These are phyloP conservation scores for Sporothrix globosa DNA, from an alignment of 2,329 filamentous ascomycete genomes.

Conservation along the genomic window DNA sequence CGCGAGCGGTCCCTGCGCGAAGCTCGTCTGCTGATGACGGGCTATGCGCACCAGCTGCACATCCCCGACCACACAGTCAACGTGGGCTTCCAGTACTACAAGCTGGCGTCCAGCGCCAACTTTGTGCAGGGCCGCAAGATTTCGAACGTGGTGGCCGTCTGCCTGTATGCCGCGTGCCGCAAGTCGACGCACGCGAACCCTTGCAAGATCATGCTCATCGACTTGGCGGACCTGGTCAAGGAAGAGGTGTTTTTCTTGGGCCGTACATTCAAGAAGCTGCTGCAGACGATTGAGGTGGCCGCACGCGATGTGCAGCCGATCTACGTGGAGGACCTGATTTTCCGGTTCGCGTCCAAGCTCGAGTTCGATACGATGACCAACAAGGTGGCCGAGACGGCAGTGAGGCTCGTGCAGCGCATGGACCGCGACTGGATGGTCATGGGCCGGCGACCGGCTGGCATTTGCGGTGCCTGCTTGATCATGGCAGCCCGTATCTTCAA, in stretches of 20 bases:
- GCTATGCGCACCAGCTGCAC: constrained; percentile 63
- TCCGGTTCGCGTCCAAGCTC: constrained; percentile 85
- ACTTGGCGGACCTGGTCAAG: constrained; percentile 80
- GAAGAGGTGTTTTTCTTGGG: constrained; percentile 93
- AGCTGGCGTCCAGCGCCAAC: constrained; percentile 71
- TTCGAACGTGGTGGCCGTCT: constrained; percentile 84
- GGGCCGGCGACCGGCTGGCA: constrained; percentile 87
- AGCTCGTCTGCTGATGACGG: constrained; percentile 61
- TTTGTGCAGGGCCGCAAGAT: constrained; percentile 86
- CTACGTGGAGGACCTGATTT: constrained; percentile 86
- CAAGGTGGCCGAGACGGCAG: constrained; percentile 84
- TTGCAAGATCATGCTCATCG: constrained; percentile 90
- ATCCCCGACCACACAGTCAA: constrained; percentile 66
- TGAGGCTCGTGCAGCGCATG: constrained; percentile 88
- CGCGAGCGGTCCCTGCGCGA: constrained; percentile 64
- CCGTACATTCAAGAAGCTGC: constrained; percentile 81
- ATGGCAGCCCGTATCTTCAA: constrained; percentile 98
- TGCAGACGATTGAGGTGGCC: constrained; percentile 67
- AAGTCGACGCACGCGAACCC: constrained; percentile 61
- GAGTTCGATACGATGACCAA: constrained; percentile 84
- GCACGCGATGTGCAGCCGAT: constrained; percentile 63
- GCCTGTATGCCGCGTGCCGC: constrained; percentile 86
- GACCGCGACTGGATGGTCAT: constrained; percentile 96
- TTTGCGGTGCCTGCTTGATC: constrained; percentile 91
- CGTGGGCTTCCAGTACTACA: constrained; percentile 72